These are phyloP conservation scores for Litchi chinensis DNA, from an alignment of 345 rosid genomes.

Conservation along the genomic window DNA sequence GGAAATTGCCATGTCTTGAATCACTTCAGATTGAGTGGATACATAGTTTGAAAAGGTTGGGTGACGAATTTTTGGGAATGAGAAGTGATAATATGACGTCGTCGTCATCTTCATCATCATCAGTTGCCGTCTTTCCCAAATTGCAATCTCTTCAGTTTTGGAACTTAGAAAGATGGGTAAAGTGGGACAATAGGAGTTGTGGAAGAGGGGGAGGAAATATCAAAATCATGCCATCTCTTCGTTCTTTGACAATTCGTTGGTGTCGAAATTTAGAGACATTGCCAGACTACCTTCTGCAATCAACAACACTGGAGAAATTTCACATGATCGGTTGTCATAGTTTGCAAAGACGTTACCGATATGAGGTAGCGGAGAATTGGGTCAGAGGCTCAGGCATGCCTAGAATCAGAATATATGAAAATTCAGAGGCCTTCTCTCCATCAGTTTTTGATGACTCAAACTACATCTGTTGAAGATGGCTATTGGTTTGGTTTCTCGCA, in stretches of 20 bases:
- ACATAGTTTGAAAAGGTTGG: neutral
- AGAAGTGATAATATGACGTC: neutral
- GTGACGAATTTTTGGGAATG: neutral
- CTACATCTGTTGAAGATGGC: too few relatives aligned
- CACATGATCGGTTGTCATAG: rapidly evolving
- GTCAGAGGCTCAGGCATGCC: neutral
- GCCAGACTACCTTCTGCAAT: neutral
- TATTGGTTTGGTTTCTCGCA: too few relatives aligned
- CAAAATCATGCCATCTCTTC: neutral
- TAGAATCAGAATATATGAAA: neutral
- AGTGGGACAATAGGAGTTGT: neutral
- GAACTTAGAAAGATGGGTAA: neutral
- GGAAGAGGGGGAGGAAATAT: neutral
- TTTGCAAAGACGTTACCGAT: neutral
- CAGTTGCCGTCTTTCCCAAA: neutral
- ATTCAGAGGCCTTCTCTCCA: neutral
- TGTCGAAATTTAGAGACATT: neutral
- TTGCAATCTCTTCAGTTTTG: neutral
- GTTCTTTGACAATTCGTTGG: rapidly evolving
- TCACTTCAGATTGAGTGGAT: neutral
- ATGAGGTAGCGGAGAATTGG: too few relatives aligned
- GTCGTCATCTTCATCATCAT: neutral
- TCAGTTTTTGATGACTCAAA: neutral
- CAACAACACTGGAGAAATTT: neutral
- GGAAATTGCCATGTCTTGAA: neutral